Evolutionary conservation across 345 rosid species (phyloP).

Genomic region (Acer saccharum): DNA sequence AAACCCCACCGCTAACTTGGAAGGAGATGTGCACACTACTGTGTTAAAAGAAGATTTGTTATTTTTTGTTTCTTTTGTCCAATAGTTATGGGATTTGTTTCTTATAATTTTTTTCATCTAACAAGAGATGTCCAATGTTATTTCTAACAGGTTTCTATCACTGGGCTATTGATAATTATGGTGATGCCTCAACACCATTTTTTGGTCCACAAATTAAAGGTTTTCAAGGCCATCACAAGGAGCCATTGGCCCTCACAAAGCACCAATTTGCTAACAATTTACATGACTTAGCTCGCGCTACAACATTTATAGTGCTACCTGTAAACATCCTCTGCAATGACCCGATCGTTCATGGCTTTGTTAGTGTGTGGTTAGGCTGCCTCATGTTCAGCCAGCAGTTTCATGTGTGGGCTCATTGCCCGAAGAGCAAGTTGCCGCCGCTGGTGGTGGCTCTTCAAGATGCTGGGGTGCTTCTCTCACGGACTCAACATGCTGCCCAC

Average conservation of each 20-base stretch:
- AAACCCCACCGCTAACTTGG: too few relatives aligned
- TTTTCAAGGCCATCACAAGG: slow-evolving; percentile 87
- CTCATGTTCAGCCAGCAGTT: slow-evolving; percentile 91
- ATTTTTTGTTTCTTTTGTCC: too few relatives aligned
- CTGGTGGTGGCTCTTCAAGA: slow-evolving; percentile 69
- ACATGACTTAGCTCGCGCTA: slow-evolving; percentile 62
- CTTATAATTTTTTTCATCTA: too few relatives aligned
- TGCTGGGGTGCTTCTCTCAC: slow-evolving; percentile 65
- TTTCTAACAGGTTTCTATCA: slow-evolving; percentile 57
- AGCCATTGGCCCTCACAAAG: slow-evolving; percentile 85
- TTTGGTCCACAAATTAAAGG: slow-evolving; percentile 83
- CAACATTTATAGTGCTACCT: slow-evolving; percentile 64
- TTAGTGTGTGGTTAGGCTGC: slow-evolving; percentile 54
- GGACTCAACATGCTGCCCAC: slow-evolving; percentile 67
- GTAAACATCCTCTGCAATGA: slow-evolving; percentile 48
- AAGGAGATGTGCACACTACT: too few relatives aligned
- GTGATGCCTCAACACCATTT: slow-evolving; percentile 65
- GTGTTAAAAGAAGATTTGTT: too few relatives aligned
- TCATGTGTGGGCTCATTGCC: slow-evolving; percentile 92
- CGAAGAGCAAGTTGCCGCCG: slow-evolving; percentile 79
- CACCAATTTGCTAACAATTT: slow-evolving; percentile 83
- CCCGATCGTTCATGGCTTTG: slow-evolving; percentile 57
- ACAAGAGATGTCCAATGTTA: too few relatives aligned
- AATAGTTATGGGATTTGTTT: too few relatives aligned
- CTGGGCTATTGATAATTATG: slow-evolving; percentile 92